phyloP scores from a whole-genome alignment of 192 early-diverging fungal genomes.

The Umbelopsis sp. region DNA sequence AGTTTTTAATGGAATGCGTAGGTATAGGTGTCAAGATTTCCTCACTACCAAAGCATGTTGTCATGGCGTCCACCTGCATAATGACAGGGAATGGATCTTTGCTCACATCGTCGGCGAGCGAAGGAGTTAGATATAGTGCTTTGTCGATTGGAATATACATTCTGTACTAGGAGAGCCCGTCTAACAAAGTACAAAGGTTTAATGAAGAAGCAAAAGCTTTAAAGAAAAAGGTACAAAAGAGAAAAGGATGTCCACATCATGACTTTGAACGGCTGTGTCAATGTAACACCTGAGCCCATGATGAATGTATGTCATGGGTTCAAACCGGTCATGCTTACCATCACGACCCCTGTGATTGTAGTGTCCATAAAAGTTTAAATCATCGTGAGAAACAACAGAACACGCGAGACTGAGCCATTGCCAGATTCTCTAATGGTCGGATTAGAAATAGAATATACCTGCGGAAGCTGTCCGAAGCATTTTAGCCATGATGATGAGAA shows the following conservation, averaged over 20 bases:
- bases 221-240: background rate
- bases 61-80: constrained; percentile 16
- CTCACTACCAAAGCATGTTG: background rate
- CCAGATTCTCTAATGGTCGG: no score
- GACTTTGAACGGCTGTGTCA: background rate
- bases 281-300: constrained; percentile 17
- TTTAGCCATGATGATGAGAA: no score
- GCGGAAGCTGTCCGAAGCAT: no score
- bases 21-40: constrained; percentile 1
- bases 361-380: background rate
- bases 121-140: background rate
- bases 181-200: background rate
- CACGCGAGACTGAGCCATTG: no score
- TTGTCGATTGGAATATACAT: constrained; percentile 21
- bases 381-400: constrained; percentile 4
- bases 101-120: background rate
- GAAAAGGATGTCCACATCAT: background rate
- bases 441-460: no score
- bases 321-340: constrained; percentile 5
- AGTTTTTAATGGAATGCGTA: background rate
- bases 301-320: constrained; percentile 13
- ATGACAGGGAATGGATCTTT: constrained; percentile 13
- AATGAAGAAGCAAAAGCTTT: background rate
- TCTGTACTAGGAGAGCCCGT: background rate
- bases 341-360: constrained; percentile 4